Percentiles rank a stretch among this genome's conserved stretches.
Evolutionary conservation across 495 filamentous ascomycete species (phyloP).

Genomic region (Lophiotrema nucula): DNA sequence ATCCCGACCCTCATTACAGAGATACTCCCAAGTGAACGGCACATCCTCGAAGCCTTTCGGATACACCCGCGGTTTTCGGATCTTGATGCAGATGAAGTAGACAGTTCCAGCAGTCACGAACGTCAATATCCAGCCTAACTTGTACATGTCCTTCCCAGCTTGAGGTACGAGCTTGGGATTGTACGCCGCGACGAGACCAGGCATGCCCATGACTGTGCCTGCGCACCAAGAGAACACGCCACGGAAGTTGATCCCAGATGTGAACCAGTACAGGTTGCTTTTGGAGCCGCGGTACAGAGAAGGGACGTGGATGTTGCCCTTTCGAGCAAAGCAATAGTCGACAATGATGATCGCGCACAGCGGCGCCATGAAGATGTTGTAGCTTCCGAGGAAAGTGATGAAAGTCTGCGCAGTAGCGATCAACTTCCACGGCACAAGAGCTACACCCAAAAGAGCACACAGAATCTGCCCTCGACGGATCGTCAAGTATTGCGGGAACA

Average conservation of each 20-base stretch:
- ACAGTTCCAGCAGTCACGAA: slow-evolving; percentile 5
- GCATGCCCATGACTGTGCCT: slow-evolving; percentile 15
- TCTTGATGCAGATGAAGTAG: slow-evolving; percentile 10
- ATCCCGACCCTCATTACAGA: slow-evolving; percentile 10
- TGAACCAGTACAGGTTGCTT: slow-evolving; percentile 11
- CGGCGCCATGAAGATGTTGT: slow-evolving; percentile 40
- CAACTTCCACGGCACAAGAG: slow-evolving; percentile 43
- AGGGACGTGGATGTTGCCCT: slow-evolving; percentile 37
- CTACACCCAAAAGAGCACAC: slow-evolving; percentile 38
- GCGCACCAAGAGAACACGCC: slow-evolving; percentile 9
- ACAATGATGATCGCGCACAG: slow-evolving; percentile 34
- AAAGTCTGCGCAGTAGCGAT: slow-evolving; percentile 39
- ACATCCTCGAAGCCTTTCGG: slow-evolving; percentile 3
- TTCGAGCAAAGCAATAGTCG: slow-evolving; percentile 41
- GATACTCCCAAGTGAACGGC: slow-evolving; percentile 6
- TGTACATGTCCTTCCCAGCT: slow-evolving; percentile 18
- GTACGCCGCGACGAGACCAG: slow-evolving; percentile 14
- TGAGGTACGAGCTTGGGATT: slow-evolving; percentile 12
- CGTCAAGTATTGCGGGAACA: slow-evolving; percentile 39
- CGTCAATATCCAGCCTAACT: slow-evolving; percentile 13
- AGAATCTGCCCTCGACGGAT: slow-evolving; percentile 41
- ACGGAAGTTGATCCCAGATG: background rate
- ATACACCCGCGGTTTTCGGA: slow-evolving; percentile 6
- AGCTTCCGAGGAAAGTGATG: slow-evolving; percentile 41
- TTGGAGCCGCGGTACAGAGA: slow-evolving; percentile 33